phyloP scores from a whole-genome alignment of 75 land plant species.

The Picea sitchensis region DNA sequence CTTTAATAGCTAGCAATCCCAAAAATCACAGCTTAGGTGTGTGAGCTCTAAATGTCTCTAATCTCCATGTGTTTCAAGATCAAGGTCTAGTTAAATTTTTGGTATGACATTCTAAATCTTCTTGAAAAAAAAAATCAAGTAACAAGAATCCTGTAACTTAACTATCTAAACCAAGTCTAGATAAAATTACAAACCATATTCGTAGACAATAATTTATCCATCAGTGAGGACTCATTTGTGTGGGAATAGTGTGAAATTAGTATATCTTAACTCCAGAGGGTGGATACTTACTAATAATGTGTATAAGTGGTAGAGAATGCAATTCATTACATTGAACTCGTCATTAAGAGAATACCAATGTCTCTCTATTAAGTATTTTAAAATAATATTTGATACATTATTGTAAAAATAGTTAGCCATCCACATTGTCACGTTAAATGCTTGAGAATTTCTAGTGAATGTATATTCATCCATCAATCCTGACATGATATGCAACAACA shows the following conservation, averaged over 20 bases:
- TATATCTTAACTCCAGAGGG: no score
- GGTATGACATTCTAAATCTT: no score
- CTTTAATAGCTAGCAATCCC: conserved; percentile 84
- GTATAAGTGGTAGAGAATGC: conserved; percentile 75
- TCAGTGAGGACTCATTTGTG: neutral
- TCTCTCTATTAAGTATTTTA: neutral
- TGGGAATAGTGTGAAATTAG: no score
- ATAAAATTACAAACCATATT: neutral
- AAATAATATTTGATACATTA: conserved; percentile 71
- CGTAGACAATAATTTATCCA: neutral
- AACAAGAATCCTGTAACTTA: neutral
- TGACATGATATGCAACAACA: conserved; percentile 41
- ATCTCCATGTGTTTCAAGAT: conserved; percentile 44
- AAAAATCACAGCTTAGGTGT: conserved; percentile 68
- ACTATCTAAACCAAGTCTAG: neutral
- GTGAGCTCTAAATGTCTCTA: conserved; percentile 58
- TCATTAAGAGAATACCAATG: conserved; percentile 35
- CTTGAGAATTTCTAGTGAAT: conserved; percentile 46
- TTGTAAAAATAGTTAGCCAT: conserved; percentile 79
- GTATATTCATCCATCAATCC: conserved; percentile 83
- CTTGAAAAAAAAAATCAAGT: neutral
- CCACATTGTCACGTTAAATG: conserved; percentile 54
- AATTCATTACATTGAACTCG: conserved; percentile 97
- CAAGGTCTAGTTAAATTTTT: no score
- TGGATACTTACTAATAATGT: conserved; percentile 50